Conservation (phyloP, 2,329 filamentous ascomycete genomes). For the Byssoonygena ceratinophila region DNA sequence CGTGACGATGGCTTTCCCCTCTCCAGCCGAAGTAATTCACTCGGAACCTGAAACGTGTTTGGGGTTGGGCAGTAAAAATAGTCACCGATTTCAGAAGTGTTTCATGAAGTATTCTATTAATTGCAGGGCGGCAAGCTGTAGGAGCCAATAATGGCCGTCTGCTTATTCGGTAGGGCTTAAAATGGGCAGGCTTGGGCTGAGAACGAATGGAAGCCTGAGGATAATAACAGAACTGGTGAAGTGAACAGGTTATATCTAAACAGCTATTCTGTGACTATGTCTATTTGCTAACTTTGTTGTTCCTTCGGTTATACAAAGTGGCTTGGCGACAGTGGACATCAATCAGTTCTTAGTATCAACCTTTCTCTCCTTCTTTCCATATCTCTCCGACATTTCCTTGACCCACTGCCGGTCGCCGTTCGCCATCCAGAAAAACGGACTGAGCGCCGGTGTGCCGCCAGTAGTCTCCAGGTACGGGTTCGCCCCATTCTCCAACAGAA, state of each 20-base stretch:
- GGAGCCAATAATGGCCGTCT: not conserved
- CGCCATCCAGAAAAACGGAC: not conserved
- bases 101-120: not conserved
- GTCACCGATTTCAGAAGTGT: not conserved
- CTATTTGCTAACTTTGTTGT: no score
- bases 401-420: not conserved
- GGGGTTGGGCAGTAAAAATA: not conserved
- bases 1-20: no score
- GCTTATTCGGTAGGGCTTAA: not conserved
- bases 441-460: not conserved
- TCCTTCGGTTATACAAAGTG: no score
- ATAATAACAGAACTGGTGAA: not conserved
- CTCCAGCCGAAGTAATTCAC: no score
- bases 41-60: not conserved
- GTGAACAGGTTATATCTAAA: not conserved
- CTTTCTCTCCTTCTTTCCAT: not conserved
- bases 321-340: no score
- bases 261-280: no score
- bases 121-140: not conserved
- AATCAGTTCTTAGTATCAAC: not conserved
- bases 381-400: not conserved
- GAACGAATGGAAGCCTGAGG: not conserved
- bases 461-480: not conserved
- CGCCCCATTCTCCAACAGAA: conserved; percentile 9
- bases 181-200: not conserved